Evolutionary conservation across 805 yeast genomes (phyloP).

Genomic region (Ogataea wickerhamii): DNA sequence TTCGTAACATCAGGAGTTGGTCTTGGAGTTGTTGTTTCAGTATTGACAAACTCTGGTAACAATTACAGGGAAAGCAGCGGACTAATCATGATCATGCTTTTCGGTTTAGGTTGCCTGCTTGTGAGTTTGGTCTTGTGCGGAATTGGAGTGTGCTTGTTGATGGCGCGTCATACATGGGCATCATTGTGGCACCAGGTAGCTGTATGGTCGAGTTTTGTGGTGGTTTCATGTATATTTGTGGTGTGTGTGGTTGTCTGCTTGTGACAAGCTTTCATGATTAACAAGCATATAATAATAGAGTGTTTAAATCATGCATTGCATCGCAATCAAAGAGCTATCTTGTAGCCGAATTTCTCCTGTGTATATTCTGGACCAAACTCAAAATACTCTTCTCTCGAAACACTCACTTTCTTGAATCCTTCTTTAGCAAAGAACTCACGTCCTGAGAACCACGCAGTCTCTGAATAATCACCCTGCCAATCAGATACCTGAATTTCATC

Average conservation of each 20-base stretch:
- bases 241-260: constrained; percentile 34
- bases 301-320: no score
- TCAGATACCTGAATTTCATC: constrained; percentile 56
- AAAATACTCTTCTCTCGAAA: constrained; percentile 74
- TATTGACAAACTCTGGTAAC: constrained; percentile 7
- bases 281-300: no score
- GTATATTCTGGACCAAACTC: constrained; percentile 69
- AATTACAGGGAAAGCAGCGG: constrained; percentile 15
- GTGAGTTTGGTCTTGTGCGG: constrained; percentile 41
- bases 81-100: constrained; percentile 27
- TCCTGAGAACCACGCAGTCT: constrained; percentile 53
- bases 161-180: constrained; percentile 37
- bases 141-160: constrained; percentile 42
- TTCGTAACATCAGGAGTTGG: constrained; percentile 42
- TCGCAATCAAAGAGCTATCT: constrained; percentile 2
- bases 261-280: constrained; percentile 5
- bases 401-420: constrained; percentile 48
- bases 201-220: constrained; percentile 40
- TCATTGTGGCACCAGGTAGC: constrained; percentile 40
- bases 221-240: constrained; percentile 40
- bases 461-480: constrained; percentile 37
- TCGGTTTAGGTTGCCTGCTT: constrained; percentile 38
- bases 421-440: constrained; percentile 42
- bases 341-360: constrained; percentile 32
- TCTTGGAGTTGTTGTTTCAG: constrained; percentile 38